Percentiles rank a stretch among this genome's conserved stretches.
Conservation (phyloP, 305 asterid genomes). For the Solanum chacoense region DNA sequence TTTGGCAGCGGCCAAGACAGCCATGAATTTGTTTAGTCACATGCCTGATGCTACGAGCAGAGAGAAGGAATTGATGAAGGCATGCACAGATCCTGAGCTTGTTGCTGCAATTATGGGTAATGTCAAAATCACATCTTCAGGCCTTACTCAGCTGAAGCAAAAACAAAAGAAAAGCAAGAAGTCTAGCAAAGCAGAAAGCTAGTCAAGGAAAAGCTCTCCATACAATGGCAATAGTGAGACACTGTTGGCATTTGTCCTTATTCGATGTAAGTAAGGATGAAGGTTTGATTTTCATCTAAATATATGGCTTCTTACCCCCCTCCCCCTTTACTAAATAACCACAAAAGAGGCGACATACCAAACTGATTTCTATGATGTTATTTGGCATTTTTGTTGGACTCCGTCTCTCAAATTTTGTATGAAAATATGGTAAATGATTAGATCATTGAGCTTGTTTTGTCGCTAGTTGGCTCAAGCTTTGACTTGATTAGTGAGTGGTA, state of each 20-base stretch:
- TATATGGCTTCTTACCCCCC: neutral
- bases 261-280: neutral
- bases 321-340: neutral
- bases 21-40: conserved; percentile 75
- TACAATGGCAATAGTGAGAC: neutral
- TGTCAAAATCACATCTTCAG: conserved; percentile 90
- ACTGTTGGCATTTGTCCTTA: neutral
- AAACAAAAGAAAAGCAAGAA: conserved; percentile 88
- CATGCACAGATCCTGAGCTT: conserved; percentile 92
- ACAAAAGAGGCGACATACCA: neutral
- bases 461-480: neutral
- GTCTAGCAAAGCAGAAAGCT: conserved; percentile 33
- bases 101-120: conserved; percentile 85
- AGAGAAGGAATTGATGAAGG: conserved; percentile 96
- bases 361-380: neutral
- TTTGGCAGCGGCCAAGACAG: conserved; percentile 80
- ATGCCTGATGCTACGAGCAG: conserved; percentile 63
- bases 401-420: neutral
- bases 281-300: neutral
- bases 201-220: neutral
- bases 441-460: neutral
- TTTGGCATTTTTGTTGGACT: neutral
- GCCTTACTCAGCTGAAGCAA: conserved; percentile 86
- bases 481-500: neutral
- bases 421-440: neutral